These are phyloP conservation scores for Trichoderma pleuroti DNA, from an alignment of 2,329 filamentous ascomycete species.

Conservation along the genomic window DNA sequence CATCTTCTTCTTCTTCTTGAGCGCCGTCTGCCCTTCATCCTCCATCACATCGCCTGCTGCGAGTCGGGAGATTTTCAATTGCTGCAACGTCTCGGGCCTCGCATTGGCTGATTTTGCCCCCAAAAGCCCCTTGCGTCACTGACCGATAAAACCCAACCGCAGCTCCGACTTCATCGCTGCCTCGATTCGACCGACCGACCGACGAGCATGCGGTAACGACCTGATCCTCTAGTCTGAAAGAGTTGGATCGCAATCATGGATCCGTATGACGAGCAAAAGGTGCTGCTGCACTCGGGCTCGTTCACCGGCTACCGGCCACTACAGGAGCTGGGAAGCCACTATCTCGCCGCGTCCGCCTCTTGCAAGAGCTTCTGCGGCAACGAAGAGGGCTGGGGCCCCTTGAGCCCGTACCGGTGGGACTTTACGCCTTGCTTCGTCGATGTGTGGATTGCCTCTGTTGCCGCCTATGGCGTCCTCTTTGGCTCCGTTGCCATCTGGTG, in stretches of 20 bases:
- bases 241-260: conserved; percentile 29
- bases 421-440: conserved; percentile 98
- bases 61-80: not conserved
- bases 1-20: not conserved
- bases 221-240: not conserved
- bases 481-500: conserved; percentile 78
- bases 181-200: conserved; percentile 21
- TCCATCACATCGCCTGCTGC: not conserved
- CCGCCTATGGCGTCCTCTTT: conserved; percentile 72
- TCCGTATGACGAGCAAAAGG: conserved; percentile 40
- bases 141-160: conserved; percentile 14
- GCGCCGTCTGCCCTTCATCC: not conserved
- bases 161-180: not conserved
- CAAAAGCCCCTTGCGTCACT: conserved; percentile 10
- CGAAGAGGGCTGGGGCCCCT: conserved; percentile 88
- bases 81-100: not conserved
- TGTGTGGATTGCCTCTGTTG: conserved; percentile 76
- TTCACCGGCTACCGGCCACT: conserved; percentile 55
- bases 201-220: conserved; percentile 20
- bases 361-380: conserved; percentile 76
- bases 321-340: conserved; percentile 52
- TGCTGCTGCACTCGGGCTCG: conserved; percentile 55
- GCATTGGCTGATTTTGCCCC: not conserved
- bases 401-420: conserved; percentile 84
- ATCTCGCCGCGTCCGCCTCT: conserved; percentile 51